phyloP scores from a whole-genome alignment of 345 rosid species.

The Citrus sinensis region DNA sequence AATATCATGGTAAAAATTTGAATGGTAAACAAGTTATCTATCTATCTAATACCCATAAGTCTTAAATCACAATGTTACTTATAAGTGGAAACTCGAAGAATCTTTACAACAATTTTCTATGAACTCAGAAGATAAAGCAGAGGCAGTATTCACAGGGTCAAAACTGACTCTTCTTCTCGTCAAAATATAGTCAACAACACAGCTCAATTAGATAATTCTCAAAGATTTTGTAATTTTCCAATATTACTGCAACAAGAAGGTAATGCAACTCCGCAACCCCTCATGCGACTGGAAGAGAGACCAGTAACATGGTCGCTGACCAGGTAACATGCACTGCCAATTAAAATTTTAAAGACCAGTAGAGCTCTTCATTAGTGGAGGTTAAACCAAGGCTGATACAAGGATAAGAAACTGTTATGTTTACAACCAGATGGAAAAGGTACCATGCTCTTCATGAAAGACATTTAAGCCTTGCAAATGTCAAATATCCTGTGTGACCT shows the following conservation, averaged over 20 bases:
- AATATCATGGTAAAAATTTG: neutral
- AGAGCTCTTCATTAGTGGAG: neutral
- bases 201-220: neutral
- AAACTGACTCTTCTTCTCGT: neutral
- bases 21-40: neutral
- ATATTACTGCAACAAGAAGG: neutral
- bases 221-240: neutral
- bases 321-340: neutral
- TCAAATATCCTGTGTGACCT: slow-evolving; percentile 96
- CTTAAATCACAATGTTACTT: too few relatives aligned
- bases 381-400: neutral
- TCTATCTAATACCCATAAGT: neutral
- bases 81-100: too few relatives aligned
- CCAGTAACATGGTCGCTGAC: neutral
- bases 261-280: neutral
- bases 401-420: neutral
- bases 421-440: neutral
- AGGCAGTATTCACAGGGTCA: neutral
- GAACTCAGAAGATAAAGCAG: neutral
- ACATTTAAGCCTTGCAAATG: slow-evolving; percentile 84
- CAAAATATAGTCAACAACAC: neutral
- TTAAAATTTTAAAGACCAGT: neutral
- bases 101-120: too few relatives aligned
- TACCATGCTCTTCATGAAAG: slow-evolving; percentile 18
- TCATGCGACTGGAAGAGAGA: neutral